A percentile compares a stretch with the other conserved stretches of the same genome.
Evolutionary conservation across 2,329 filamentous ascomycete species (phyloP).

Genomic region (Hypoxylon sp.): DNA sequence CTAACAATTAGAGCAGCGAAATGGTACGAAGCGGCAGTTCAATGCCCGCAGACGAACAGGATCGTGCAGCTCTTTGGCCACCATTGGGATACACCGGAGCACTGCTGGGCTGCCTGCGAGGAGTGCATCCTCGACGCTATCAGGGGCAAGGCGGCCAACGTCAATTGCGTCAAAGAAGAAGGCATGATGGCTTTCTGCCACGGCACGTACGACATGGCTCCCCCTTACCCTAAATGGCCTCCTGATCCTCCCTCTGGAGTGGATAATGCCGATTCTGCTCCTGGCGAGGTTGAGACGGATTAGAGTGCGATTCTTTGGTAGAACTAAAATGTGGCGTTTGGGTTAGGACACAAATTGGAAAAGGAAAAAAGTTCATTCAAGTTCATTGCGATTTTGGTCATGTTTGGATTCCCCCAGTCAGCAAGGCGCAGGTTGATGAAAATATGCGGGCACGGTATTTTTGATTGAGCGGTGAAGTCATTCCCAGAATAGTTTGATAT

Average conservation of each 20-base stretch:
- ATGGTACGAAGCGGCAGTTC: background rate
- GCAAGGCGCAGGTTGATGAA: background rate
- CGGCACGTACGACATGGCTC: slow-evolving; percentile 6
- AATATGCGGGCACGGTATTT: background rate
- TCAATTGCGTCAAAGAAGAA: background rate
- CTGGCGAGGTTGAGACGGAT: background rate
- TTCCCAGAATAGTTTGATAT: background rate
- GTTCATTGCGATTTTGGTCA: no score
- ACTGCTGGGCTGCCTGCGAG: slow-evolving; percentile 16
- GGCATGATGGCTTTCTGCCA: background rate
- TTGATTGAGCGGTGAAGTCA: background rate
- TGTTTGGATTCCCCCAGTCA: background rate
- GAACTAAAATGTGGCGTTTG: background rate
- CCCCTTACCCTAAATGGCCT: background rate
- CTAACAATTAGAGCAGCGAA: background rate
- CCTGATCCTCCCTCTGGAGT: no score
- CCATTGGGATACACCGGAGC: slow-evolving; percentile 10
- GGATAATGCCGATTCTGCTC: no score
- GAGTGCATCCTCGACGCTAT: slow-evolving; percentile 12
- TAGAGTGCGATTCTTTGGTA: background rate
- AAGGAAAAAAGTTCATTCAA: no score
- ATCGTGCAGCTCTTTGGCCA: slow-evolving; percentile 12
- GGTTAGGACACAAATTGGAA: background rate
- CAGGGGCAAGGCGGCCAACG: background rate
- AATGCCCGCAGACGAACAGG: slow-evolving; percentile 6